Evolutionary conservation across 805 yeast genomes (phyloP), one percentile per base, ranked within the genome.

Genomic region (Sugiyamaella smithiae): DNA sequence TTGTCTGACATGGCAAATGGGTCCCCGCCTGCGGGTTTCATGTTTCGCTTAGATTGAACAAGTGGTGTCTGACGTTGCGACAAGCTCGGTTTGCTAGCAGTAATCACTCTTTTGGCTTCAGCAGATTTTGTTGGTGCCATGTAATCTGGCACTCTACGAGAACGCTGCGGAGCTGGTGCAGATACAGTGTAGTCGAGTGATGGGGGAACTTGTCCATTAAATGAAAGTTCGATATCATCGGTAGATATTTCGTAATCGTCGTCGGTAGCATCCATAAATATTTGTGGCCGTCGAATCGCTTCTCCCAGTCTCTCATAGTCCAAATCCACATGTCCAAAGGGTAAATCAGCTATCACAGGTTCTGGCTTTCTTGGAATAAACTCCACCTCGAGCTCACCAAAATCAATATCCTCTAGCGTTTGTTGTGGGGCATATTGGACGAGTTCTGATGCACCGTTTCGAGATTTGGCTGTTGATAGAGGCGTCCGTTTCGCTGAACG

Each of bases 101-200:
- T 29, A 8, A 26, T 8, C 16, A 19, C 38, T 35, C 38, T 14
- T 19, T 53, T 53, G 25, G 55, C 55, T 33, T 46, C 46, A n/a
- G 50, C 50, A 3, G 57, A 52, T 36, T 52, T 54, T 4, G 57
- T 54, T 4, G 54, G 49, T n/a, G 50, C 48, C 57, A 54, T 54
- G 35, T 49, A 52, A 16, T 49, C 46, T 5, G 52, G 49, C 14
- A 46, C 16, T 2, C 37, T 20, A 12, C 40, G 37, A 5, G 44
- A 11, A 12, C 43, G 4, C 7, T 9, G 33, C 14, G 33, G 31
- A 26, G 31, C 16, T 6, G 14, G 33, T 3, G 12, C 33, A 16
- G 33, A 4, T 5, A 7, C 8, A 29, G 33, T 7, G n/a, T n/a
- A n/a, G n/a, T n/a, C n/a, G n/a, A n/a, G n/a, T n/a, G n/a, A n/a